These are phyloP conservation scores for Solanum hybrid DNA, from an alignment of 305 asterid species.

Conservation along the genomic window DNA sequence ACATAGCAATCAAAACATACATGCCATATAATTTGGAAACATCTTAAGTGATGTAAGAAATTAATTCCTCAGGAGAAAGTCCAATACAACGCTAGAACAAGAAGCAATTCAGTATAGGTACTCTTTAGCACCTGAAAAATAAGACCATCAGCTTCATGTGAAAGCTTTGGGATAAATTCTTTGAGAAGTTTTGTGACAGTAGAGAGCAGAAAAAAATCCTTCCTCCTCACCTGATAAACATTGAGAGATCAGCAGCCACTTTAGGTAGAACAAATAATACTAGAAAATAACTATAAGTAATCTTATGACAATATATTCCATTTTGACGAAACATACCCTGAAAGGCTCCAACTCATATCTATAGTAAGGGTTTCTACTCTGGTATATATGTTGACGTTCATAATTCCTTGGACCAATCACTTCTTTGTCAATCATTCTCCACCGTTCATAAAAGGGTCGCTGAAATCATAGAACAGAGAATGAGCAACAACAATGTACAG, in stretches of 20 bases:
- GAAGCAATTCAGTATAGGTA: not conserved
- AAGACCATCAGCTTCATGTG: constrained; percentile 97
- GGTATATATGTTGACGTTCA: constrained; percentile 59
- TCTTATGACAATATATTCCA: not conserved
- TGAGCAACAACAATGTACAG: not conserved
- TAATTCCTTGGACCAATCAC: constrained; percentile 79
- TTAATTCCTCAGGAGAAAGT: not conserved
- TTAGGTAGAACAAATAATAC: constrained; percentile 1
- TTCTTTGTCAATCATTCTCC: constrained; percentile 95
- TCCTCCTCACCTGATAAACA: constrained; percentile 75
- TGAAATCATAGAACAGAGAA: constrained; percentile 16
- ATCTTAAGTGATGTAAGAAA: not conserved
- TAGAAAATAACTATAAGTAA: not conserved
- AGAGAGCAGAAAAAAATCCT: constrained; percentile 94
- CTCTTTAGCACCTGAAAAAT: constrained; percentile 73
- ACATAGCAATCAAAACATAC: not conserved
- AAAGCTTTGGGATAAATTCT: constrained; percentile 85
- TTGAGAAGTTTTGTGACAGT: constrained; percentile 82
- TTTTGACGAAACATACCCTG: constrained; percentile 45
- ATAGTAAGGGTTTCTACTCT: constrained; percentile 65
- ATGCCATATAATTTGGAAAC: not conserved
- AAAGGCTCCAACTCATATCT: constrained; percentile 94
- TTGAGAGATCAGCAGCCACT: constrained; percentile 21
- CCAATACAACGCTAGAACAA: not conserved
- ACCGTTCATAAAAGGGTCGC: constrained; percentile 90